Evolutionary conservation across 148 eudicot species (phyloP).

Genomic region (Euryodendron excelsum): DNA sequence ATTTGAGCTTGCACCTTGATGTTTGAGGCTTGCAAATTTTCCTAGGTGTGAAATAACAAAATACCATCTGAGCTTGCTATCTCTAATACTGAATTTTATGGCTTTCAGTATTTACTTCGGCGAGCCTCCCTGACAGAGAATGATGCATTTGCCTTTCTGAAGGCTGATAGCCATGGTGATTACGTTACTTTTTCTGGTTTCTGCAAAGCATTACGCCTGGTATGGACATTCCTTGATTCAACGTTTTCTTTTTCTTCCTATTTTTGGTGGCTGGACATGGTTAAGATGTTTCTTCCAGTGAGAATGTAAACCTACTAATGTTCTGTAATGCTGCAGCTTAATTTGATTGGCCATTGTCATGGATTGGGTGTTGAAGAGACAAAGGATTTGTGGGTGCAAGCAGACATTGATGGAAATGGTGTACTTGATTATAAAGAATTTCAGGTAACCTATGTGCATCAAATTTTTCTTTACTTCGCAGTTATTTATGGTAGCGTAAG

Average conservation of each 20-base stretch:
- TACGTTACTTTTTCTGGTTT: slow-evolving; percentile 70
- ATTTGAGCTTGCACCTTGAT: slow-evolving; percentile 7
- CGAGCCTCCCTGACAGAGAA: slow-evolving; percentile 75
- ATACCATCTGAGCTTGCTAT: slow-evolving; percentile 1
- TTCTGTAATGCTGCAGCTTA: slow-evolving; percentile 53
- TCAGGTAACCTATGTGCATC: slow-evolving; percentile 45
- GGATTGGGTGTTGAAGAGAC: slow-evolving; percentile 78
- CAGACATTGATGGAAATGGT: slow-evolving; percentile 90
- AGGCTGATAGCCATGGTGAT: slow-evolving; percentile 65
- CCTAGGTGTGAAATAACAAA: neutral
- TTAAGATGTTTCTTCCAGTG: neutral
- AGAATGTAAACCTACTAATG: slow-evolving; percentile 5
- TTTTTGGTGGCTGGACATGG: neutral
- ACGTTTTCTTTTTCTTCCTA: neutral
- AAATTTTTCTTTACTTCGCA: neutral
- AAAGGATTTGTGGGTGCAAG: slow-evolving; percentile 91
- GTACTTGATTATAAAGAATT: slow-evolving; percentile 77
- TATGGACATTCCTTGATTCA: slow-evolving; percentile 14
- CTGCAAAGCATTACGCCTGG: slow-evolving; percentile 81
- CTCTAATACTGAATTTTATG: neutral
- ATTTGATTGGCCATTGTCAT: slow-evolving; percentile 63
- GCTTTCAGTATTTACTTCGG: slow-evolving; percentile 64
- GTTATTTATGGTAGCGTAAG: neutral
- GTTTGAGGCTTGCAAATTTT: slow-evolving; percentile 2
- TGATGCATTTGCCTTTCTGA: slow-evolving; percentile 78